Base-by-base conservation (phyloP, 2,329 filamentous ascomycete genomes). In the Grosmannia huntii region DNA sequence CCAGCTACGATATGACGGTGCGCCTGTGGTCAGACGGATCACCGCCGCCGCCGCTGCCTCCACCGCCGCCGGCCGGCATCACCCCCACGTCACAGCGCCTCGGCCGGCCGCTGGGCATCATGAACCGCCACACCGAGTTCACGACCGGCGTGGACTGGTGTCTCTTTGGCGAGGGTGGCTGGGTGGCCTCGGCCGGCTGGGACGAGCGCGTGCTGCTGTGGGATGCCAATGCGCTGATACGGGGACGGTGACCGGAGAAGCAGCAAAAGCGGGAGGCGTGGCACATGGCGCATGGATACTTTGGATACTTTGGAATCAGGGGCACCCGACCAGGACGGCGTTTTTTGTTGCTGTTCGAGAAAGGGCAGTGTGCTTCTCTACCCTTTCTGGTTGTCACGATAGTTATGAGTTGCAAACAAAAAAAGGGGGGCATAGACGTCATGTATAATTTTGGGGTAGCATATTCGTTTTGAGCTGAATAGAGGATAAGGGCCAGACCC, bases 111-210 rank as follows among this genome's bases (percentile, higher is more conserved):
- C 74, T 96, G 65, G 91, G 90, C 4, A 73, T 90, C 46, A 96
- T 99, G 91, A 90, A 89, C 59, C 75, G 84, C 21, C 94, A 99
- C 70, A 96, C 92, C 0, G 94, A 99, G 73, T 99, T 99, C 66
- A 90, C 87, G 11, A 96, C 90, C 4, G 94, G 94, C 9, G 88
- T 97, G 0, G 94, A 99, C 70, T 99, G 95, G 94, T 99, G 94
- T 72, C 72, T 99, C 51, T 99, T 99, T 71, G 94, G 94, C 5
- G 87, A 84, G 27, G 91, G 95, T 63, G 94, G 94, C 5, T 99
- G 94, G 94, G 91, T 91, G 64, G 91, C 94, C 2, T 95, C 89
- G 62, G 89, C 87, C 2, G 91, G 90, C 0, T 99, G 94, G 94
- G 94, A 99, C 67, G 90, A 96, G 74, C 81, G 84, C 65, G 80